Percentiles rank a stretch among this genome's conserved stretches.
These are phyloP conservation scores for Xylaria sp. DNA, from an alignment of 495 filamentous ascomycete species.

Conservation along the genomic window DNA sequence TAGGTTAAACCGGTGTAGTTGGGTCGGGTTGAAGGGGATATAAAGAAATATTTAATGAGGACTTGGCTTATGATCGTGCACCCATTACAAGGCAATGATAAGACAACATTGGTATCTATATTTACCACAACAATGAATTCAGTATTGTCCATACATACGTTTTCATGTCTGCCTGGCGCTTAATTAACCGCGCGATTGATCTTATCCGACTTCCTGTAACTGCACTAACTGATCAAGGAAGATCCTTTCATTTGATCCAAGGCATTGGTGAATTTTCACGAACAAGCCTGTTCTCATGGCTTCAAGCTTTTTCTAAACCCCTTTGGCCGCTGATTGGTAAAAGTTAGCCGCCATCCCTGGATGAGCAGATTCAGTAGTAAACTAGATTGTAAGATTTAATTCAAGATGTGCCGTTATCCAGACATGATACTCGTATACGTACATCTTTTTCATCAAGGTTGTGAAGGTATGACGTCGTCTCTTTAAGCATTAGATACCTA, in stretches of 20 bases:
- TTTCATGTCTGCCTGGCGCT: conserved; percentile 32
- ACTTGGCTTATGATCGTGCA: conserved; percentile 35
- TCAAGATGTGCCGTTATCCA: background rate
- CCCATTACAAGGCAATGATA: conserved; percentile 28
- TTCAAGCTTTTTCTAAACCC: conserved; percentile 31
- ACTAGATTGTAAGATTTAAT: conserved; percentile 17
- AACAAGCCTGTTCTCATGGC: conserved; percentile 37
- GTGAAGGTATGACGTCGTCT: conserved; percentile 12
- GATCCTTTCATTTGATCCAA: conserved; percentile 31
- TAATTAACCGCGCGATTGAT: background rate
- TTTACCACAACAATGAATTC: conserved; percentile 32
- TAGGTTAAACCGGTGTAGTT: conserved; percentile 30
- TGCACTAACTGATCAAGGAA: conserved; percentile 32
- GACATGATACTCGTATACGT: background rate
- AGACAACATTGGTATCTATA: conserved; percentile 25
- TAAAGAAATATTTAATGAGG: conserved; percentile 21
- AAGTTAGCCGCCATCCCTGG: background rate
- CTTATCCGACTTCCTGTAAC: too few species aligned
- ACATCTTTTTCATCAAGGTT: conserved; percentile 5
- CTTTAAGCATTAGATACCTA: too few species aligned
- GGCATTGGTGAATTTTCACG: conserved; percentile 29
- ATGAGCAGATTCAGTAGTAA: conserved; percentile 2
- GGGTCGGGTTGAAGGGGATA: background rate
- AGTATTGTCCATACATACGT: conserved; percentile 30
- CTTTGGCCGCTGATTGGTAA: background rate